Percentiles rank a stretch among this genome's conserved stretches.
Conservation (phyloP, 116 monocot species). For the Thalassia testudinum region DNA sequence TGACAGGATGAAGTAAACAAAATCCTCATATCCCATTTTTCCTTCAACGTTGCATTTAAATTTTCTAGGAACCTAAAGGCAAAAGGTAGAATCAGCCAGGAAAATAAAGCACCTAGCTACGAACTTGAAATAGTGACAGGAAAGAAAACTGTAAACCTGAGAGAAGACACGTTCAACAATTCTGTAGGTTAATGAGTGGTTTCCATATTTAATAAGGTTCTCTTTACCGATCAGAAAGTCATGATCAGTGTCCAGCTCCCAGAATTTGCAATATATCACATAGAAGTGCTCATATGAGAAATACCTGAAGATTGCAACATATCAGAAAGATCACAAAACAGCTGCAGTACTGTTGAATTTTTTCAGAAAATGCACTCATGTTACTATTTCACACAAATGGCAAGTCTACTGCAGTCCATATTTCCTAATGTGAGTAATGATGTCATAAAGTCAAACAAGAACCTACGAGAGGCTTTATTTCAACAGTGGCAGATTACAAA, state of each 20-base stretch:
- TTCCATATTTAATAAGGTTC: slow-evolving; percentile 49
- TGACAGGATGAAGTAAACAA: slow-evolving; percentile 46
- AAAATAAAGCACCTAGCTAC: neutral
- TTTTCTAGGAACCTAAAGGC: slow-evolving; percentile 20
- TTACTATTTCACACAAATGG: too few species aligned
- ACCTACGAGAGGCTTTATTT: too few species aligned
- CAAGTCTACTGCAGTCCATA: too few species aligned
- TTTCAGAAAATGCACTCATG: too few species aligned
- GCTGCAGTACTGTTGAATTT: too few species aligned
- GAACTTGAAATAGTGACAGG: neutral
- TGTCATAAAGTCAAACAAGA: too few species aligned
- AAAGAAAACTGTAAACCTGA: slow-evolving; percentile 21
- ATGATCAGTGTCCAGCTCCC: slow-evolving; percentile 53
- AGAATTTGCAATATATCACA: slow-evolving; percentile 53
- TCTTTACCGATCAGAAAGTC: slow-evolving; percentile 53
- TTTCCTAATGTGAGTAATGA: too few species aligned
- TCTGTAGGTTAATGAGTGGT: slow-evolving; percentile 39
- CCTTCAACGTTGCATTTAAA: slow-evolving; percentile 23
- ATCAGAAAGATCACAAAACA: neutral
- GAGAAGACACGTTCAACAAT: slow-evolving; percentile 50
- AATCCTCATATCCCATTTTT: slow-evolving; percentile 56
- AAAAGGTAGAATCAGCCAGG: neutral
- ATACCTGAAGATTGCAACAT: slow-evolving; percentile 18
- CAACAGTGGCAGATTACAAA: neutral
- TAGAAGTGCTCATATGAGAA: slow-evolving; percentile 57